phyloP scores from a whole-genome alignment of 2,329 filamentous ascomycete species.

The Cryphonectria naterciae region DNA sequence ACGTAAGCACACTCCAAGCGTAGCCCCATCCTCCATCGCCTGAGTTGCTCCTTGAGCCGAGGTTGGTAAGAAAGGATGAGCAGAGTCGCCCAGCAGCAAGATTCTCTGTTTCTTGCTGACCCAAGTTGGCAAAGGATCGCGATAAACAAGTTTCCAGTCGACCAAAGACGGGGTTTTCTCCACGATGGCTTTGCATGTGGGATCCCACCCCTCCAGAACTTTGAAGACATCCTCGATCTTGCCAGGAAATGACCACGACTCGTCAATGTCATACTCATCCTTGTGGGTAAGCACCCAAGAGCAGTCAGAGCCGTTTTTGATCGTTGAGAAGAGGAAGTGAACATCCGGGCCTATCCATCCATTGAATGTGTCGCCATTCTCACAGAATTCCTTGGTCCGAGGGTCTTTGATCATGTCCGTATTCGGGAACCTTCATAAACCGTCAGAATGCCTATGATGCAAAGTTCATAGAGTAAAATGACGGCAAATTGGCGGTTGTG shows the following conservation, averaged over 20 bases:
- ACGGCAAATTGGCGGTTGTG: background rate
- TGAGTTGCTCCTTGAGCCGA: conserved; percentile 54
- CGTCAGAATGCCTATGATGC: background rate
- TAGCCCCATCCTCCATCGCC: conserved; percentile 55
- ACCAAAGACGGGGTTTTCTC: conserved; percentile 50
- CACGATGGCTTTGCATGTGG: conserved; percentile 51
- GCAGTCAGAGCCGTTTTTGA: conserved; percentile 59
- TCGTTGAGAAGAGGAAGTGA: conserved; percentile 60
- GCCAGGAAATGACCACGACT: conserved; percentile 59
- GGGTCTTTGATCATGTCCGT: conserved; percentile 57
- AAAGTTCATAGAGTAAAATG: background rate
- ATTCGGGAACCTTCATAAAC: conserved; percentile 46
- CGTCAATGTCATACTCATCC: conserved; percentile 58
- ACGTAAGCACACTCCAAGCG: conserved; percentile 49
- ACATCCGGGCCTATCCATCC: conserved; percentile 62
- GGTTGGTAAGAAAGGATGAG: conserved; percentile 55
- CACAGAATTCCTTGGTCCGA: conserved; percentile 56
- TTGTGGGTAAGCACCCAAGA: conserved; percentile 63
- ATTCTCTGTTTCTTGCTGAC: conserved; percentile 49
- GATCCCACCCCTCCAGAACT: conserved; percentile 56
- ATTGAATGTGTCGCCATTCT: conserved; percentile 61
- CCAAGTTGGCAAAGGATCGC: conserved; percentile 55
- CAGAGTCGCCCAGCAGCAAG: conserved; percentile 52
- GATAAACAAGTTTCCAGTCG: conserved; percentile 56
- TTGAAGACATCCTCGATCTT: conserved; percentile 56